phyloP scores from a whole-genome alignment of 2,329 filamentous ascomycete genomes.

The Pseudocercospora eumusae region DNA sequence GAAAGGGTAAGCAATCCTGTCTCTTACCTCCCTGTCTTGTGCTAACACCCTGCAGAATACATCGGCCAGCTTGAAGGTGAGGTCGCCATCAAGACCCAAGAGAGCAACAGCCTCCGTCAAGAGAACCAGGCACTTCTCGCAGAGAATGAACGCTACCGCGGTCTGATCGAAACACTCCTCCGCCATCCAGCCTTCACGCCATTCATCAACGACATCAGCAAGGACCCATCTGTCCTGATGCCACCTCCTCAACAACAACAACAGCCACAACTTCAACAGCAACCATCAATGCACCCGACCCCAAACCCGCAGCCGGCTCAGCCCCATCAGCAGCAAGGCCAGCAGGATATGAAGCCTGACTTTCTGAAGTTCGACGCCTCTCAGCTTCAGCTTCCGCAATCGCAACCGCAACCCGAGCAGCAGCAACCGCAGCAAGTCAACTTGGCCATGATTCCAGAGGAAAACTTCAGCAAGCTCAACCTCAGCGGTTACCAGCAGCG shows the following conservation, averaged over 20 bases:
- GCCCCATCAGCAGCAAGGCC: constrained; percentile 37
- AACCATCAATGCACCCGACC: constrained; percentile 24
- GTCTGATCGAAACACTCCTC: constrained; percentile 75
- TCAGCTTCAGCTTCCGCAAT: constrained; percentile 39
- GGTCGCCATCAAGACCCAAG: constrained; percentile 61
- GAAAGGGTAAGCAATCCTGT: constrained; percentile 73
- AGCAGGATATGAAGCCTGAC: constrained; percentile 40
- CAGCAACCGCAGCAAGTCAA: constrained; percentile 56
- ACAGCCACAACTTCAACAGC: constrained; percentile 37
- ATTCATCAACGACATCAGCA: constrained; percentile 48
- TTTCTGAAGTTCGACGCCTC: constrained; percentile 43
- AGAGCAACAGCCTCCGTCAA: constrained; percentile 75
- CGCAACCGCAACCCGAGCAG: constrained; percentile 30
- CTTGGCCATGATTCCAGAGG: constrained; percentile 82
- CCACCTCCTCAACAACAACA: constrained; percentile 32
- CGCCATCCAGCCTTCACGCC: constrained; percentile 52
- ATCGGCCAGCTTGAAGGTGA: constrained; percentile 91
- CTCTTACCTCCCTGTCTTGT: background rate
- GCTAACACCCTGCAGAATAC: constrained; percentile 77
- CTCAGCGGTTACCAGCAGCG: constrained; percentile 56
- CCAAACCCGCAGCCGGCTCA: constrained; percentile 25
- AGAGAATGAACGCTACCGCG: constrained; percentile 52
- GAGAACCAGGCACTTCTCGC: constrained; percentile 73
- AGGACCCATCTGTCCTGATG: constrained; percentile 42
- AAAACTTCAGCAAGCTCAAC: constrained; percentile 73